Base-by-base conservation (phyloP, 306 rosid species). In the Sesbania bispinosa region DNA sequence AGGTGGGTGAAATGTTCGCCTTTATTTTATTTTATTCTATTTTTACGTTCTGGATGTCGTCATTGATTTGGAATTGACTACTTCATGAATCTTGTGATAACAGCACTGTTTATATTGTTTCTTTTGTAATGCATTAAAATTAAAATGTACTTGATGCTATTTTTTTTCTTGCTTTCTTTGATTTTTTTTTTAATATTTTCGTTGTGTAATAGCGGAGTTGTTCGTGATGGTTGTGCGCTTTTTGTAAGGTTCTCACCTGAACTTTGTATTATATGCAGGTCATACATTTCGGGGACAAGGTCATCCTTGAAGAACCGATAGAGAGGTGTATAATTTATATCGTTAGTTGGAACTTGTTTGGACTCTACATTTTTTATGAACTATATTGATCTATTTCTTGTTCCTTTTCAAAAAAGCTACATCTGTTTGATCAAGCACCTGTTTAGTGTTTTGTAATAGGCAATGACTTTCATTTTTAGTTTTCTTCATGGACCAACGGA, bases 221-320 rank as follows among this genome's bases (percentile, higher is more conserved):
- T 26, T 46, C 65, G 45, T 41, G 16, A 38, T 50, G 58, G 24
- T 48, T 65, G 15, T 70, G 39, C 8, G 5, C 5, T 23, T 35
- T 55, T 3, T 23, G 2, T 7, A 29, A 1, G 8, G 14, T 35
- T 69, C 63, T 70, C 43, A 10, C 15, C 6, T 57, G 6, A 68
- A 16, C 29, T 23, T 72, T 72, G 21, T 81, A 15, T 65, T 71
- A 2, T 60, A 27, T 41, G 71, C 80, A 93, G 98, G 82, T 88
- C 46, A 62, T 79, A 69, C 72, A 80, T 74, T 93, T 93, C 2
- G 92, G 97, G 39, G 98, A 93, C 85, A 90, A 88, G 84, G 94
- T 84, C 74, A 93, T 93, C 64, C 86, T 90, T 18, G 94, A 93
- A 84, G 90, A 88, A 62, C 96, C 97, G 47, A 74, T 93, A 63